Evolutionary conservation across 805 yeast genomes (phyloP).

Genomic region (Diddensiella santjacobensis): DNA sequence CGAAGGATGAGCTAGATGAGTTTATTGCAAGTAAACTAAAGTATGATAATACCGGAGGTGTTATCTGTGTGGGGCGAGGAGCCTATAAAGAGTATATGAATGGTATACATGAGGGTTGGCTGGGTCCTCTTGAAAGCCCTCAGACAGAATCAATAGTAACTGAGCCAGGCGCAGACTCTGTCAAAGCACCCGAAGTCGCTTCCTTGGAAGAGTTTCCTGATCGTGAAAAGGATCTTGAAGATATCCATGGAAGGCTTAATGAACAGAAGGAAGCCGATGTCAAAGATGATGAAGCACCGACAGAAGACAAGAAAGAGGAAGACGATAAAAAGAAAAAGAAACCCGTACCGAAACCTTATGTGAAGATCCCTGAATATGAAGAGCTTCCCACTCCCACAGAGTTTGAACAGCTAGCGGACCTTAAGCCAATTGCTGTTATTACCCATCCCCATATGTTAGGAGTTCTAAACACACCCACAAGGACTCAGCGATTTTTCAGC

Average conservation of each 20-base stretch:
- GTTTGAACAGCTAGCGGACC: conserved; percentile 38
- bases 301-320: conserved; percentile 17
- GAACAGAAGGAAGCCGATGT: conserved; percentile 11
- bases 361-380: conserved; percentile 55
- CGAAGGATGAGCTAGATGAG: conserved; percentile 31
- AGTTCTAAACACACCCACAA: conserved; percentile 66
- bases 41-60: conserved; percentile 64
- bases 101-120: conserved; percentile 91
- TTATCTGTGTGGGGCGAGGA: conserved; percentile 90
- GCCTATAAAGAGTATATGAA: conserved; percentile 87
- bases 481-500: conserved; percentile 75
- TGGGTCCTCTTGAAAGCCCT: conserved; percentile 78
- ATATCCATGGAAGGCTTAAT: conserved; percentile 10
- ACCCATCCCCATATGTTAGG: conserved; percentile 79
- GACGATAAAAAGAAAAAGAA: conserved; percentile 32
- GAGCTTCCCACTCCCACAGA: conserved; percentile 58
- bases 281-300: conserved; percentile 7
- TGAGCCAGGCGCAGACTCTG: conserved; percentile 12
- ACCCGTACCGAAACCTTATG: conserved; percentile 62
- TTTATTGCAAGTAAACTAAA: conserved; percentile 33
- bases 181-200: background rate
- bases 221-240: conserved; percentile 17
- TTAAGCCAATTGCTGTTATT: conserved; percentile 67
- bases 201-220: conserved; percentile 19
- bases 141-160: conserved; percentile 16